Evolutionary conservation across 805 yeast species (phyloP), one percentile per base, ranked within the genome.

Genomic region (Gaillardinia entomophila): DNA sequence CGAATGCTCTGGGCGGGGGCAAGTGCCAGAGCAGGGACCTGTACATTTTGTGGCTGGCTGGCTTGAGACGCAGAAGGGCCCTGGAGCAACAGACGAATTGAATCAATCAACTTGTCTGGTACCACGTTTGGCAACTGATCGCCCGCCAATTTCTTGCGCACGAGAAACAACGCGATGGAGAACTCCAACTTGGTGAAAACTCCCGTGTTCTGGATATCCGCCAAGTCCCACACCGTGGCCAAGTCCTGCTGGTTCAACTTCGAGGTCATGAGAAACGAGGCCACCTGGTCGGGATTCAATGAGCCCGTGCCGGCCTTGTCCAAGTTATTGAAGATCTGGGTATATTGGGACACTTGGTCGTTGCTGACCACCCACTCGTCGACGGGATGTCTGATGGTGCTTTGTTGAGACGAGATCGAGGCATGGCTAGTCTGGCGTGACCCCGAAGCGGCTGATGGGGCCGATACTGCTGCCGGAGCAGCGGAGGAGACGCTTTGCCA

Each of bases 211-310:
- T 85, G 82, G 40, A 87, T 72, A 55, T 92, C 97, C 7, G 97
- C 77, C 45, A 92, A 68, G 59, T 92, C 98, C 99, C 99, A 92
- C 27, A 90, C 79, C 16, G 77, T 63, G 2, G 97, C 98, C 41
- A 92, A 71, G 14, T 77, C 79, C 32, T 85, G 89, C 49, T 89
- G 96, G 32, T 79, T 73, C 38, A 92, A 73, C 40, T 85, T 83
- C 3, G 97, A 90, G 7, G 92, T 82, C 70, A 86, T 79, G 46
- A 92, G 75, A 53, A 89, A 87, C 6, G 82, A 80, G 5, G 95
- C 98, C 28, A 92, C 87, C 43, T 86, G 86, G 37, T 71, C 76
- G 3, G 96, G 82, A 15, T 80, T 73, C 43, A 90, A 68, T 2
- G 66, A 50, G 4, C 95, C 95, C 2, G 64, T 37, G 22, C 73